Evolutionary conservation across 1,284 basidiomycete species (phyloP).

Genomic region (Vanrija humicola): DNA sequence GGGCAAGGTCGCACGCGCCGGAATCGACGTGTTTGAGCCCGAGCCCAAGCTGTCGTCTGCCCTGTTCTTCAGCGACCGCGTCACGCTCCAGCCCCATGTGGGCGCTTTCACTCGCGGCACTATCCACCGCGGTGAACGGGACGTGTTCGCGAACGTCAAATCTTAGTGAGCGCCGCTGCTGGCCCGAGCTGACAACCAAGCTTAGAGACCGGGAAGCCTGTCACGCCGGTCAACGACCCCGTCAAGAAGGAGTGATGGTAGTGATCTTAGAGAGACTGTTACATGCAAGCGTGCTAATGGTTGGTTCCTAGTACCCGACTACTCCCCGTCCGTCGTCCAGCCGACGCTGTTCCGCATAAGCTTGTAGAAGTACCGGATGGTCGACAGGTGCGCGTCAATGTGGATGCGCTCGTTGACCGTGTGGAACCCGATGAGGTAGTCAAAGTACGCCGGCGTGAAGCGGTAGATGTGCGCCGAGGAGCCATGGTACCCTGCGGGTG

Average conservation of each 20-base stretch:
- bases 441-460: constrained; percentile 22
- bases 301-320: no score
- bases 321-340: constrained; percentile 4
- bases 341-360: constrained; percentile 15
- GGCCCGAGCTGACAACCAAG: constrained; percentile 1
- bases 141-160: constrained; percentile 25
- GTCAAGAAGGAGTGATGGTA: no score
- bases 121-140: constrained; percentile 18
- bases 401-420: constrained; percentile 28
- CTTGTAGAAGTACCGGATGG: constrained; percentile 21
- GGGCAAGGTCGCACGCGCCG: constrained; percentile 34
- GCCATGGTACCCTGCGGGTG: constrained; percentile 15
- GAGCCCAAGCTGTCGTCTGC: constrained; percentile 23
- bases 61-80: constrained; percentile 14
- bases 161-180: constrained; percentile 16
- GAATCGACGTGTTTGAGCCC: constrained; percentile 38
- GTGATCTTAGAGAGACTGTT: no score
- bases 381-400: constrained; percentile 22
- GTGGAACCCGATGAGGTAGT: constrained; percentile 15
- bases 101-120: constrained; percentile 23
- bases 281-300: no score
- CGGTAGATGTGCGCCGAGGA: constrained; percentile 25
- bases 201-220: constrained; percentile 22
- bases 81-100: constrained; percentile 30
- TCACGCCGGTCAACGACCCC: constrained; percentile 25